Evolutionary conservation across 2,329 filamentous ascomycete genomes (phyloP), one percentile per base, ranked within the genome.

Genomic region (Penicillium sp.): DNA sequence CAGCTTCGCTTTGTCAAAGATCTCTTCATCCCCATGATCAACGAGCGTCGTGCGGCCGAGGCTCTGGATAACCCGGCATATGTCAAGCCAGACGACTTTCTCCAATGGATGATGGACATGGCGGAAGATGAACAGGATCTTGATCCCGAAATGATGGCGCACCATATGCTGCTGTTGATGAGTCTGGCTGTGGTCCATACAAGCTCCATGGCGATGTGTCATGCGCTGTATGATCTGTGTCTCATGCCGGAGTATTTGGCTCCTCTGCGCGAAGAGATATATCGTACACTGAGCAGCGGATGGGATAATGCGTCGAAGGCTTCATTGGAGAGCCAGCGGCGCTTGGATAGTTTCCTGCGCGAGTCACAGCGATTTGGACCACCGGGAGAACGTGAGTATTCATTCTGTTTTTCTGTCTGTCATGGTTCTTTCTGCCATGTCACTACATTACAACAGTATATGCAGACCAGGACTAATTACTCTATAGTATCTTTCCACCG

Each of bases 211-310:
- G 45, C 53, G 1, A 41, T 59, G 39, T 56, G 51, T 4, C 56
- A 76, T 66, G 37, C 67, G 37, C 62, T 80, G 13, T 77, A 72
- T 47, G 70, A 74, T 46, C 52, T 80, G 2, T 68, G 70, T 0
- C 59, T 67, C 1, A 56, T 65, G 20, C 75, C 74, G 0, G 69
- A 77, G 18, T 65, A 74, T 47, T 50, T 73, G 18, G 59, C 68
- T 2, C 65, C 70, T 7, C 52, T 79, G 0, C 69, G 76, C 1
- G 61, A 72, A 5, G 76, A 80, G 42, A 67, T 72, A 3, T 47
- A 57, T 1, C 33, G 35, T 2, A 56, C 48, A 2, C 31, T 59
- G 11, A 33, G 17, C n/a, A 23, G 46, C 25, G 52, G 53, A 1
- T 60, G 56, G 57, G 31, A 47, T 5, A 51, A 54, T 25, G 54